Percentiles rank a stretch among this genome's conserved stretches.
phyloP scores from a whole-genome alignment of 2,329 filamentous ascomycete species.

The Emmonsia crescens region DNA sequence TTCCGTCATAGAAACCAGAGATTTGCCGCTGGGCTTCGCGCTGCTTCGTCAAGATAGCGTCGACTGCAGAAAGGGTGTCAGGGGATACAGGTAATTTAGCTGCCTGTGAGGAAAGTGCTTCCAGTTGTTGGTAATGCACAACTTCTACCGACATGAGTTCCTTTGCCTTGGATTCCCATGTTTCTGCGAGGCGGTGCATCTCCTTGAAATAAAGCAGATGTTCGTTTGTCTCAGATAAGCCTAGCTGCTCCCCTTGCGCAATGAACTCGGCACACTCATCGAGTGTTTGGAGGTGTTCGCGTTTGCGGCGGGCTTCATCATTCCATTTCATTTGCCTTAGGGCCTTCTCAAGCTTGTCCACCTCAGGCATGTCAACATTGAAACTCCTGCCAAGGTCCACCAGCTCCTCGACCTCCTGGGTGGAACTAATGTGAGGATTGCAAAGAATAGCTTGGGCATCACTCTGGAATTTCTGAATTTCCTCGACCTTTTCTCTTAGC shows the following conservation, averaged over 20 bases:
- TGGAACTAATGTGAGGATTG: slow-evolving; percentile 52
- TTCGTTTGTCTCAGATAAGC: slow-evolving; percentile 69
- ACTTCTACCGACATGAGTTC: slow-evolving; percentile 87
- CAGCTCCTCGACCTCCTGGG: slow-evolving; percentile 73
- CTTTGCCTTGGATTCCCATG: slow-evolving; percentile 87
- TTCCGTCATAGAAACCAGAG: slow-evolving; percentile 66
- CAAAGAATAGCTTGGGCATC: slow-evolving; percentile 61
- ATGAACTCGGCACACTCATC: slow-evolving; percentile 72
- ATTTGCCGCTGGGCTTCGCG: slow-evolving; percentile 88
- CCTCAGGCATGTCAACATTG: slow-evolving; percentile 82
- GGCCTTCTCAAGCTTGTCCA: slow-evolving; percentile 68
- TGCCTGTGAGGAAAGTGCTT: slow-evolving; percentile 79
- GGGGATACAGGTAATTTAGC: slow-evolving; percentile 66
- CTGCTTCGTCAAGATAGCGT: slow-evolving; percentile 90
- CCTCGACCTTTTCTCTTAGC: slow-evolving; percentile 72
- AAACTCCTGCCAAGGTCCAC: slow-evolving; percentile 83
- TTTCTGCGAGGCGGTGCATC: slow-evolving; percentile 62
- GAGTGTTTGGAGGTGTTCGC: slow-evolving; percentile 58
- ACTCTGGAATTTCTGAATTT: slow-evolving; percentile 73
- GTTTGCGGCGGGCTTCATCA: slow-evolving; percentile 59
- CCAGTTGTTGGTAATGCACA: slow-evolving; percentile 88
- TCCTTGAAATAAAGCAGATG: slow-evolving; percentile 66
- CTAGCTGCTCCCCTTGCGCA: slow-evolving; percentile 62
- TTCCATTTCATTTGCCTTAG: slow-evolving; percentile 85
- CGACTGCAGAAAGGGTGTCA: slow-evolving; percentile 70